phyloP scores from a whole-genome alignment of 2,329 filamentous ascomycete species.

The Cladosporium sp. region DNA sequence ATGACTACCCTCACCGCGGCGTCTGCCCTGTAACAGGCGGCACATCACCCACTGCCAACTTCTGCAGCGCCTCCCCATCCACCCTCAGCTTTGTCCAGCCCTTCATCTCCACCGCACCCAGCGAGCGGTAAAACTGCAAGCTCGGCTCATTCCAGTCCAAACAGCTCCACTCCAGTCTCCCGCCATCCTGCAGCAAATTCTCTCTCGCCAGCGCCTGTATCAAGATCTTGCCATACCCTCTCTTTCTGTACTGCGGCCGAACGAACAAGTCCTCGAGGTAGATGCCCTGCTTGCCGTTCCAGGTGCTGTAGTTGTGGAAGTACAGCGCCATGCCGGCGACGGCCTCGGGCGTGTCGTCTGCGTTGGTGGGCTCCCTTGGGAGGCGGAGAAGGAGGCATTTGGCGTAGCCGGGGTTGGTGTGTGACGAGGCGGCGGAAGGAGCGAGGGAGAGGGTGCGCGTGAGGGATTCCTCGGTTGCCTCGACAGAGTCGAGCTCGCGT shows the following conservation, averaged over 20 bases:
- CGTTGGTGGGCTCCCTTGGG: slow-evolving; percentile 33
- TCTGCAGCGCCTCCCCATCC: slow-evolving; percentile 58
- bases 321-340: slow-evolving; percentile 78
- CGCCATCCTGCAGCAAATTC: slow-evolving; percentile 64
- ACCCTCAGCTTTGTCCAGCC: slow-evolving; percentile 74
- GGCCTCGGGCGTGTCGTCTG: slow-evolving; percentile 30
- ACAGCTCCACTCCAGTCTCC: slow-evolving; percentile 81
- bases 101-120: slow-evolving; percentile 59
- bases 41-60: slow-evolving; percentile 43
- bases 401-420: slow-evolving; percentile 53
- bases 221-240: slow-evolving; percentile 73
- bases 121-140: slow-evolving; percentile 69
- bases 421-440: slow-evolving; percentile 24
- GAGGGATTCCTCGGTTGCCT: slow-evolving; percentile 72
- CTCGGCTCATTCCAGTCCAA: slow-evolving; percentile 90
- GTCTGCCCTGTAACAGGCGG: slow-evolving; percentile 1
- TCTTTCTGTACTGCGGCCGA: slow-evolving; percentile 59
- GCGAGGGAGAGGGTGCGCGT: slow-evolving; percentile 70
- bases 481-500: slow-evolving; percentile 64
- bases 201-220: slow-evolving; percentile 73
- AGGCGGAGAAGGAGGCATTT: slow-evolving; percentile 63
- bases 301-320: slow-evolving; percentile 95
- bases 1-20: not conserved
- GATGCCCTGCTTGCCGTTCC: slow-evolving; percentile 79
- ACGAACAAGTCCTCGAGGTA: slow-evolving; percentile 95